phyloP scores from a whole-genome alignment of 208 protist species.

The Leptomonas pyrrhocoris region DNA sequence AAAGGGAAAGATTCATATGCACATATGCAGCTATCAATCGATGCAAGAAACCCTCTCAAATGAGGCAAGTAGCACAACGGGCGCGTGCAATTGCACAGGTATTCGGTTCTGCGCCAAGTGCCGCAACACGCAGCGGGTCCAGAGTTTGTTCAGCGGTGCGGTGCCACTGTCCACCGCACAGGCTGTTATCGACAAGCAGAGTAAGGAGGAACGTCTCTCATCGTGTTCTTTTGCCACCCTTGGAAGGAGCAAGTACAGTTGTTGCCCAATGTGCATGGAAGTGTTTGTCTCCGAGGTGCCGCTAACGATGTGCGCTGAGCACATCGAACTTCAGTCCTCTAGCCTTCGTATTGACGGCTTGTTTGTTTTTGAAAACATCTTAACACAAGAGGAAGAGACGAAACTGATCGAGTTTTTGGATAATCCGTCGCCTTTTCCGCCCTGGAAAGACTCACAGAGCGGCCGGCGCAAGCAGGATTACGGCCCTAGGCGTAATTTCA shows the following conservation, averaged over 20 bases:
- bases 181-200: constrained; percentile 61
- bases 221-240: constrained; percentile 74
- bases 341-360: constrained; percentile 47
- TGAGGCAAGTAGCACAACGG: not conserved
- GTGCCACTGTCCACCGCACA: constrained; percentile 34
- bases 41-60: not conserved
- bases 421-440: constrained; percentile 48
- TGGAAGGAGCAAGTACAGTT: constrained; percentile 38
- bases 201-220: constrained; percentile 52
- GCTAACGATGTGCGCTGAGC: constrained; percentile 54
- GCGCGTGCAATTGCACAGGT: constrained; percentile 61
- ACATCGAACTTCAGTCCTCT: constrained; percentile 18
- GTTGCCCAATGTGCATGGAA: constrained; percentile 50
- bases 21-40: not conserved
- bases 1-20: not conserved
- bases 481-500: constrained; percentile 87
- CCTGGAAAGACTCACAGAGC: constrained; percentile 87
- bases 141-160: constrained; percentile 43
- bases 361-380: constrained; percentile 44
- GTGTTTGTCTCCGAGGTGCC: constrained; percentile 34
- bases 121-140: constrained; percentile 49
- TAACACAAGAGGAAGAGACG: constrained; percentile 58
- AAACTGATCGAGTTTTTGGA: constrained; percentile 66
- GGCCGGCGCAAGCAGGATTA: constrained; percentile 88
- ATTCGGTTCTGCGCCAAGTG: constrained; percentile 80